Evolutionary conservation across 495 filamentous ascomycete species (phyloP).

Genomic region (Xylaria longipes): DNA sequence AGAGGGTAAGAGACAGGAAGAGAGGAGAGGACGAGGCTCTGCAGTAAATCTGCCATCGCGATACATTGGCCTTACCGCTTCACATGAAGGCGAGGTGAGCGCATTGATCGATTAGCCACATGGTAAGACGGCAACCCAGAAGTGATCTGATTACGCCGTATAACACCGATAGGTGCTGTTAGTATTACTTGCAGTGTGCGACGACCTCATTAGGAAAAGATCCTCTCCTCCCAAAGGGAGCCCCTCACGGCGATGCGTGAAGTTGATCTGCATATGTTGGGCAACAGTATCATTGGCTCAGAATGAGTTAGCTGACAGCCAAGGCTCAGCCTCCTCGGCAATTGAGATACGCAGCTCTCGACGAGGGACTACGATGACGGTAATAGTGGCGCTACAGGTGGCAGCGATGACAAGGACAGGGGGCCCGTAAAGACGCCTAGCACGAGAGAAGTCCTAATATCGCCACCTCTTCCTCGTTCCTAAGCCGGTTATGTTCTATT

Average conservation of each 20-base stretch:
- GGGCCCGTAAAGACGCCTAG: background rate
- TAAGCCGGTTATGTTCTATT: background rate
- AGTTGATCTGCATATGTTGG: background rate
- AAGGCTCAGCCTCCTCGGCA: background rate
- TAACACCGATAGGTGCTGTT: conserved; percentile 21
- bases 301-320: no score
- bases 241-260: conserved; percentile 7
- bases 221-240: background rate
- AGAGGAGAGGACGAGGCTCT: background rate
- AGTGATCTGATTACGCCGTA: background rate
- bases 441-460: background rate
- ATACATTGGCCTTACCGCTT: background rate
- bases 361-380: background rate
- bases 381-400: background rate
- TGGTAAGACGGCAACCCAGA: conserved; percentile 1
- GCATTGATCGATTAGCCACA: background rate
- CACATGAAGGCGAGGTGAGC: background rate
- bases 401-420: background rate
- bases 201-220: conserved; percentile 11
- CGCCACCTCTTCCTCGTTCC: background rate
- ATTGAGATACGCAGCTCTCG: background rate
- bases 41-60: background rate
- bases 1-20: background rate
- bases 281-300: conserved; percentile 8
- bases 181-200: conserved; percentile 23